A percentile compares a stretch with the other conserved stretches of the same genome.
These are phyloP conservation scores for Hibiscus trionum DNA, from an alignment of 345 rosid species.

Conservation along the genomic window DNA sequence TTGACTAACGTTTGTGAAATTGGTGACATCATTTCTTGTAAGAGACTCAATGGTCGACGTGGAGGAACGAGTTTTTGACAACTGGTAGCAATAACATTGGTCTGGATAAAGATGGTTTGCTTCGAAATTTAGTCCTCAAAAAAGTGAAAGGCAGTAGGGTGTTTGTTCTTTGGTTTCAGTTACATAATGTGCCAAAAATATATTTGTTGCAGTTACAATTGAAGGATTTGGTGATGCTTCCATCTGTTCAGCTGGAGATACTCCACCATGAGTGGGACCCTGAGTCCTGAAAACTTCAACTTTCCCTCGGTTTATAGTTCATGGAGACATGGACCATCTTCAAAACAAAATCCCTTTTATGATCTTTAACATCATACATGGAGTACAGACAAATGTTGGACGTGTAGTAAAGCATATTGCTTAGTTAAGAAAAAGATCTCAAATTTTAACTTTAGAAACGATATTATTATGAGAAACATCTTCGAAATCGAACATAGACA, in stretches of 20 bases:
- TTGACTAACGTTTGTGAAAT: conserved; percentile 11
- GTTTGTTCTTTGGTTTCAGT: conserved; percentile 1
- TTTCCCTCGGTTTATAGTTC: not conserved
- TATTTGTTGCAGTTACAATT: not conserved
- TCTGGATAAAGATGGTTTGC: conserved; percentile 34
- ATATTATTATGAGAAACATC: no score
- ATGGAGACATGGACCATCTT: not conserved
- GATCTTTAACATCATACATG: conserved; percentile 5
- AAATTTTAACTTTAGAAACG: no score
- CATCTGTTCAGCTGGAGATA: not conserved
- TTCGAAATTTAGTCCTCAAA: conserved; percentile 13
- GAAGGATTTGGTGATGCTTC: not conserved
- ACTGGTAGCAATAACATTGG: conserved; percentile 14
- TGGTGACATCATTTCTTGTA: conserved; percentile 28
- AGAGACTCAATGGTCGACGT: conserved; percentile 32
- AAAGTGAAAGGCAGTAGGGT: not conserved
- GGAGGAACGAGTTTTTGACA: conserved; percentile 23
- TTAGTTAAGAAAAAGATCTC: no score
- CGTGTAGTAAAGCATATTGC: no score
- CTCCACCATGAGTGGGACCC: conserved; percentile 1
- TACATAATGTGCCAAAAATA: not conserved
- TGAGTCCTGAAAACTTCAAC: not conserved
- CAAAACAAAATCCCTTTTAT: conserved; percentile 6
- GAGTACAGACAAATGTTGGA: not conserved
- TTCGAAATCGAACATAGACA: no score